Conservation (phyloP, 768 basidiomycete species). For the Amanita pallidorosea region DNA sequence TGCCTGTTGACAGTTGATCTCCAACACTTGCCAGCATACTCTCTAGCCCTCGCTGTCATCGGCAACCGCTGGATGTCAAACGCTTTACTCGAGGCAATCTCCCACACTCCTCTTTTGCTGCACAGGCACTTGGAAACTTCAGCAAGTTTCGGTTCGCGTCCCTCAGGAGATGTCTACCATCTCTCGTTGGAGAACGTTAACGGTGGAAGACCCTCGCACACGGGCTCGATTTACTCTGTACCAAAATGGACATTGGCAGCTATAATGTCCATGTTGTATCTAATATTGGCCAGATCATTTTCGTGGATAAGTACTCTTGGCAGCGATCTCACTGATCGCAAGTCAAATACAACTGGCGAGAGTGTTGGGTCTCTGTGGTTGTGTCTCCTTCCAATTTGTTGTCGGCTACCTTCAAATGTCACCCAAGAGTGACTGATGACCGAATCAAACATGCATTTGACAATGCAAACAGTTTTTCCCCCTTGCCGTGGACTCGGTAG, state of each 20-base stretch:
- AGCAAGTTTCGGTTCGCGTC: slow-evolving; percentile 28
- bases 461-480: too few relatives aligned
- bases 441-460: too few relatives aligned
- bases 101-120: slow-evolving; percentile 20
- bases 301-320: slow-evolving; percentile 16
- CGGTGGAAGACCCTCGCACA: slow-evolving; percentile 25
- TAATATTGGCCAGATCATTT: slow-evolving; percentile 30
- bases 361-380: slow-evolving; percentile 24
- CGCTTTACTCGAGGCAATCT: slow-evolving; percentile 19
- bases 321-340: slow-evolving; percentile 4
- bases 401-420: too few relatives aligned
- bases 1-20: slow-evolving; percentile 30
- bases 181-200: slow-evolving; percentile 30
- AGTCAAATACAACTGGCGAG: slow-evolving; percentile 20
- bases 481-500: too few relatives aligned
- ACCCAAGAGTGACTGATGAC: too few relatives aligned
- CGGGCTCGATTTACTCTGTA: slow-evolving; percentile 20
- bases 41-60: slow-evolving; percentile 30
- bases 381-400: too few relatives aligned
- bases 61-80: slow-evolving; percentile 29
- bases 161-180: slow-evolving; percentile 20
- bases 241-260: slow-evolving; percentile 29
- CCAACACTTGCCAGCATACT: slow-evolving; percentile 35
- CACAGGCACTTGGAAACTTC: slow-evolving; percentile 26
- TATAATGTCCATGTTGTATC: slow-evolving; percentile 30